Base-by-base conservation (phyloP, 78 protist species). In the Tieghemostelium lacteum region DNA sequence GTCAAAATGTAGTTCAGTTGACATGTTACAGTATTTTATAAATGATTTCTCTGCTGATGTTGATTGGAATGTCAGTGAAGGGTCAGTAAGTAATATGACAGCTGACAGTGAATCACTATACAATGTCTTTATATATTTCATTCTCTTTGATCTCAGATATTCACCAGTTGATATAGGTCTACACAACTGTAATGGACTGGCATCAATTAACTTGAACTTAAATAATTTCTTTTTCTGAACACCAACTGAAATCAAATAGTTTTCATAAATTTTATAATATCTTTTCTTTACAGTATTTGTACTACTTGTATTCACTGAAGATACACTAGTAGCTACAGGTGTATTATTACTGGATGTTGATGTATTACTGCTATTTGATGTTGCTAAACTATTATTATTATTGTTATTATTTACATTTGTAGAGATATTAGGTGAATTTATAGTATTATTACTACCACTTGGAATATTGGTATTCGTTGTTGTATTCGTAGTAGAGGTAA, bases 101-200 rank as follows among this genome's bases (percentile, higher is more conserved):
- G 89, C 89, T 1, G 89, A 80, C n/a, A 80, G 66, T 34, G 89
- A 80, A 42, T 80, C 89, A 4, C 78, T 69, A 40, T 80, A 80
- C 3, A 80, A 26, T 34, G 89, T 80, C 42, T 66, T 37, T 10
- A 80, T 80, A 31, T 80, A 80, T 16, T 80, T 77, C 2, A 80
- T 61, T 69, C 89, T 67, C 42, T 80, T 80, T 34, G 71, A 42
- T 67, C 69, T 80, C 26, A 39, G 40, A 57, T 80, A 80, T 39
- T 80, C 89, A 7, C 89, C 89, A 29, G 75, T 64, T 39, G 89
- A 67, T 17, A 80, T 73, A 24, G 89, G 89, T 36, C 77, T 57
- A 31, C 89, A 80, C 4, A 80, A 39, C 17, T 80, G 89, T 16
- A 80, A 57, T 19, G 89, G 89, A 31, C 57, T 40, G n/a, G 62